A percentile compares a stretch with the other conserved stretches of the same genome.
Conservation (phyloP, 768 basidiomycete genomes). For the Podaxis sp. region DNA sequence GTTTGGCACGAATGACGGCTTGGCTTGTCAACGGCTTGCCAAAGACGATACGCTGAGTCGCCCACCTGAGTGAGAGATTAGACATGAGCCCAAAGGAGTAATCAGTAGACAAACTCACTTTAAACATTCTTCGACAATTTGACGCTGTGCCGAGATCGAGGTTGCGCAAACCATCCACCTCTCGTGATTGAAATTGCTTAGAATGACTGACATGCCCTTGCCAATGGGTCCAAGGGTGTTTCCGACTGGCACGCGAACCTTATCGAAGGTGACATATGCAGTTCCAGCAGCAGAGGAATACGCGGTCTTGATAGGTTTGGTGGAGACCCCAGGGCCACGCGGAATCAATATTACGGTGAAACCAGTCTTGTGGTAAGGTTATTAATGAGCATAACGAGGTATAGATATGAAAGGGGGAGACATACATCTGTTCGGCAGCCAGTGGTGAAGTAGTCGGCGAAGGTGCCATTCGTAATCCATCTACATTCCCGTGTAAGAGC, state of each 20-base stretch:
- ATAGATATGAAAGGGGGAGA: not conserved
- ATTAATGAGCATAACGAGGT: not conserved
- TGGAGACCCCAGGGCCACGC: constrained; percentile 70
- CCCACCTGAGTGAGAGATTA: constrained; percentile 56
- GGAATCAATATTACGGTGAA: constrained; percentile 77
- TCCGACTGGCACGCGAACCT: constrained; percentile 77
- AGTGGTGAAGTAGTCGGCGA: constrained; percentile 84
- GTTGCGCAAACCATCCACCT: constrained; percentile 83
- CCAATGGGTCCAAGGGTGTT: constrained; percentile 89
- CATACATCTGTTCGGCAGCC: constrained; percentile 68
- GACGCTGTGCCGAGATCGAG: constrained; percentile 71
- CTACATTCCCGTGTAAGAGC: constrained; percentile 30
- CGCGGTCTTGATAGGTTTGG: constrained; percentile 88
- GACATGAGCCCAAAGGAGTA: not conserved
- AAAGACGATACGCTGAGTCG: constrained; percentile 85
- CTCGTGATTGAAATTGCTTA: constrained; percentile 89
- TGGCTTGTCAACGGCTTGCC: constrained; percentile 82
- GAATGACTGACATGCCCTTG: constrained; percentile 77
- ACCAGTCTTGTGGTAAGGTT: constrained; percentile 47
- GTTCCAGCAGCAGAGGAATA: constrained; percentile 94
- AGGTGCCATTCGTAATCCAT: constrained; percentile 89
- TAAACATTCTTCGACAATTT: constrained; percentile 86
- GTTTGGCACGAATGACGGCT: constrained; percentile 84
- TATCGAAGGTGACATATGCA: constrained; percentile 79
- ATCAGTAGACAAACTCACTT: constrained; percentile 46